A percentile compares a stretch with the other conserved stretches of the same genome.
phyloP scores from a whole-genome alignment of 2,329 filamentous ascomycete genomes.

The Cercospora janseana region DNA sequence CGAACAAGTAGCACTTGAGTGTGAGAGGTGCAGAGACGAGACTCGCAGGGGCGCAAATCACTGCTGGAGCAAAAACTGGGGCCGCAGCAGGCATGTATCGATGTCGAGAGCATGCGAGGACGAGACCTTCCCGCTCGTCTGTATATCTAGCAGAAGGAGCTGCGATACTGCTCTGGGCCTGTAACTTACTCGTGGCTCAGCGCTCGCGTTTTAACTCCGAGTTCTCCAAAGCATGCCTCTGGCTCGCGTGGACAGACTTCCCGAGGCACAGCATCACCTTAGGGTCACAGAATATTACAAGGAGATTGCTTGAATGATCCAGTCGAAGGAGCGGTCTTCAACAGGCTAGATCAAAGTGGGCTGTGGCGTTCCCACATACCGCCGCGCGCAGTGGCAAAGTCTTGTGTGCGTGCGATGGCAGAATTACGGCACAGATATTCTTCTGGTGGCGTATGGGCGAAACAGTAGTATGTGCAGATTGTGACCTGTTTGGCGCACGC shows the following conservation, averaged over 20 bases:
- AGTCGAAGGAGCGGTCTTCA: not conserved
- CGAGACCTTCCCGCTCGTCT: too few species aligned
- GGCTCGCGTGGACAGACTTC: not conserved
- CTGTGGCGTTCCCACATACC: constrained; percentile 5
- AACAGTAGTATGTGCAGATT: too few species aligned
- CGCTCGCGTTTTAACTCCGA: not conserved
- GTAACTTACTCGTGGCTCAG: too few species aligned
- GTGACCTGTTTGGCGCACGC: too few species aligned
- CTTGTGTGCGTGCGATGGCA: not conserved
- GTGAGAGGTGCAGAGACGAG: too few species aligned
- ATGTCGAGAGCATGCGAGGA: too few species aligned
- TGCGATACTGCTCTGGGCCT: too few species aligned
- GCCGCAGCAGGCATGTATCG: too few species aligned
- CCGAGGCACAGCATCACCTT: not conserved
- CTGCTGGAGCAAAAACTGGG: too few species aligned
- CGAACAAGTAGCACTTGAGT: too few species aligned
- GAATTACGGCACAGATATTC: not conserved
- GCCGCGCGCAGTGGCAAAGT: constrained; percentile 6
- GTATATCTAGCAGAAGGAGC: too few species aligned
- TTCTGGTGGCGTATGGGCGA: not conserved
- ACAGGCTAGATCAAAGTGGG: not conserved
- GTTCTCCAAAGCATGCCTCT: not conserved
- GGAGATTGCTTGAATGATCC: not conserved
- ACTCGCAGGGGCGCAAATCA: too few species aligned
- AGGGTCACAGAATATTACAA: not conserved